Base-by-base conservation (phyloP, 192 early-diverging fungal genomes). In the Thamnidium elegans region DNA sequence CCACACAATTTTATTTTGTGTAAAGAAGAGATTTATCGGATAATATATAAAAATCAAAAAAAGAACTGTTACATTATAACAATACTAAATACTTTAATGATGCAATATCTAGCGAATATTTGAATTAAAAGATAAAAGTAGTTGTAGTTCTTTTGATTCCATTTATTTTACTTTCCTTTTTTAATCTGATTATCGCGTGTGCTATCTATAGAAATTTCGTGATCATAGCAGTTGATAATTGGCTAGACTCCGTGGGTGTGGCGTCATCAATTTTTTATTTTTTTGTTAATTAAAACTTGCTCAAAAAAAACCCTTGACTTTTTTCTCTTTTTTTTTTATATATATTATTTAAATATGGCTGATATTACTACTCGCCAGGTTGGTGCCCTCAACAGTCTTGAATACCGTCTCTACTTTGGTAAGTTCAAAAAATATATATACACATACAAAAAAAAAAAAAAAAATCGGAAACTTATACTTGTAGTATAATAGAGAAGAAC, bases 341-440 rank as follows among this genome's bases (percentile, higher is more conserved):
- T 30, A 50, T 30, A 47, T 26, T 23, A 19, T 32, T 17, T 7
- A 21, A 73, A 42, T 53, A 87, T 83, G 84, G 79, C 83, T 59
- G 80, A 81, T 54, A 94, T 87, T 83, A 86, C 85, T 55, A 86
- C 90, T 74, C 89, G 95, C 66, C 81, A 87, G 53, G 84, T 96
- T 60, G 94, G 92, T 60, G 86, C 90, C 53, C 85, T 90, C 70
- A 89, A 95, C 90, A 83, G 90, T 21, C 81, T 94, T 42, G 95
- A 98, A 63, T 85, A 93, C 86, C 85, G 92, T 62, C 85, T 96
- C 66, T 98, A 78, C 78, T 86, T 90, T 79, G 91, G 92, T 94
- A 81, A 55, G 63, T 50, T 1, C 30, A 15, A 11, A 15, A 32
- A 63, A 14, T 26, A 54, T 20, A 42, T 4, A 45, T 45, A 9